phyloP scores from a whole-genome alignment of 2,329 filamentous ascomycete genomes.

The Aspergillus fijiensis region DNA sequence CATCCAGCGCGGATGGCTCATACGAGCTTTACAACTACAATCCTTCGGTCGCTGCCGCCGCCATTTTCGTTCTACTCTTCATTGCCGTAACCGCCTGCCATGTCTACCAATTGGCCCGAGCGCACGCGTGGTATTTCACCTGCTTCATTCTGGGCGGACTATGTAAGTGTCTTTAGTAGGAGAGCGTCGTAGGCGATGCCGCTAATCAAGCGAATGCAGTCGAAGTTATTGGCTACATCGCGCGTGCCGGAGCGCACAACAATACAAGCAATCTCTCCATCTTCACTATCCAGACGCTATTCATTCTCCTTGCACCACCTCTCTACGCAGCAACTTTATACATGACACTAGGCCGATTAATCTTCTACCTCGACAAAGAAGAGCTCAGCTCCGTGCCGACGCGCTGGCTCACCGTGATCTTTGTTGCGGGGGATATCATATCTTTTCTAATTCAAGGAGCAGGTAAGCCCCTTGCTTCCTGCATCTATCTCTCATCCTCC shows the following conservation, averaged over 20 bases:
- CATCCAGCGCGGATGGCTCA: neutral
- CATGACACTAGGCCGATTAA: slow-evolving; percentile 40
- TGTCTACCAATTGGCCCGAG: slow-evolving; percentile 42
- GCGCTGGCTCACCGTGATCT: slow-evolving; percentile 39
- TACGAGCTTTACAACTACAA: slow-evolving; percentile 41
- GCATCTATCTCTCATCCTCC: too few relatives aligned
- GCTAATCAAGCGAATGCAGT: slow-evolving; percentile 35
- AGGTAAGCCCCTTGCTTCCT: slow-evolving; percentile 14
- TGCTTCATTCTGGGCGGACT: slow-evolving; percentile 40
- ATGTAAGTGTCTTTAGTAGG: slow-evolving; percentile 28
- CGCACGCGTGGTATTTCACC: slow-evolving; percentile 51
- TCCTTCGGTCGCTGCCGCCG: slow-evolving; percentile 47
- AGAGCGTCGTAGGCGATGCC: neutral
- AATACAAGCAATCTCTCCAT: slow-evolving; percentile 24
- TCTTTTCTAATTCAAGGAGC: slow-evolving; percentile 34
- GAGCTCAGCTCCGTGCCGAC: slow-evolving; percentile 29
- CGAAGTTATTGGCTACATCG: slow-evolving; percentile 41
- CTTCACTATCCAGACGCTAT: slow-evolving; percentile 36
- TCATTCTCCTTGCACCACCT: slow-evolving; percentile 40
- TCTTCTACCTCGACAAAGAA: slow-evolving; percentile 35
- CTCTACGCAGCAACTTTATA: slow-evolving; percentile 44
- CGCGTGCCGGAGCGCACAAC: slow-evolving; percentile 26
- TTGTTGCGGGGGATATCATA: slow-evolving; percentile 35
- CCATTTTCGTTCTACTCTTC: slow-evolving; percentile 51
- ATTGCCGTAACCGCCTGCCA: slow-evolving; percentile 43